Base-by-base conservation (phyloP, 2,329 filamentous ascomycete species). In the Nothomitra cinnamomea region DNA sequence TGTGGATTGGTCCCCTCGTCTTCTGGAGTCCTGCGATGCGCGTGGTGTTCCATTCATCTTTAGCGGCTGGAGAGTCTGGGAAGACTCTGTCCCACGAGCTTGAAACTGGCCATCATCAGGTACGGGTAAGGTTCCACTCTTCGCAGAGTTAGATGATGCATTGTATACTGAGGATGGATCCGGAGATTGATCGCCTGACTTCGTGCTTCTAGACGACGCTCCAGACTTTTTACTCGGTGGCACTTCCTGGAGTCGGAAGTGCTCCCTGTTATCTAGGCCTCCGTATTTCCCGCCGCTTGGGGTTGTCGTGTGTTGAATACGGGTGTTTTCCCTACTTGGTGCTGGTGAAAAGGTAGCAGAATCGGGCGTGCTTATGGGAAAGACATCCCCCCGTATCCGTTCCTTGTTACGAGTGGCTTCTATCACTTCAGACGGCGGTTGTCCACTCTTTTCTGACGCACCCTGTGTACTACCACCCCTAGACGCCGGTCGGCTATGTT, bases 221-320 rank as follows among this genome's bases (percentile, higher is more conserved):
- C 68, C 69, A n/a, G 65, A 60, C 64, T 73, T 75, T 63, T 73
- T 76, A 61, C 73, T 77, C 66, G 81, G 84, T 0, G 87, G 86
- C 1, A 84, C 85, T 50, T 94, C 87, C 62, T 90, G 86, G 43
- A 92, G 68, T 66, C 83, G 87, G 67, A 89, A 89, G 15, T 32
- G 19, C 13, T 53, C 52, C 17, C 41, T 47, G 17, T 53, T 49
- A 17, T 49, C 45, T 5, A 22, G 24, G 19, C 25, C 13, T 8
- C 45, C 45, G 28, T 35, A 32, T 32, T 32, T 49, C 12, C 45
- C 32, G 17, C 24, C 24, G 45, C 21, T 49, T 7, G 25, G 3
- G 28, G 13, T 35, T 10, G n/a, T 8, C 2, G 45, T 17, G 25
- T 49, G 45, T 35, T 49, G 45, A 32, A 49, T 32, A 15, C 45